Conservation (phyloP, 352 stramenopile genomes). For the Aphanomyces euteiches region DNA sequence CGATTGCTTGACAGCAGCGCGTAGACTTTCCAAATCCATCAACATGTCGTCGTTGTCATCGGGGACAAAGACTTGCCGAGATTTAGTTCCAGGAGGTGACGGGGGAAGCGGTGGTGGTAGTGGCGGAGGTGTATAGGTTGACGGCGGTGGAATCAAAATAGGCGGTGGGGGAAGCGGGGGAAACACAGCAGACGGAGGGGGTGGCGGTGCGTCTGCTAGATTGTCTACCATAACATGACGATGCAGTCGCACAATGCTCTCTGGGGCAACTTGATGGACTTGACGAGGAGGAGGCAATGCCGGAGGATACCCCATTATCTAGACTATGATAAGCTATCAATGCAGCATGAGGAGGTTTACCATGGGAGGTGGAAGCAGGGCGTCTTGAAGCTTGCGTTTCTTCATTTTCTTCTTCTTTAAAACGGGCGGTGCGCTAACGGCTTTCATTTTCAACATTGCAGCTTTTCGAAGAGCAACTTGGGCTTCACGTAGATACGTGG, state of each 20-base stretch:
- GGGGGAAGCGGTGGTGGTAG: background rate
- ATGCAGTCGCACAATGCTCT: slow-evolving; percentile 70
- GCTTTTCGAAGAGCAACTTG: slow-evolving; percentile 30
- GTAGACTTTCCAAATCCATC: slow-evolving; percentile 66
- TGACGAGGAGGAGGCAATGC: slow-evolving; percentile 21
- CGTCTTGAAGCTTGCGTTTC: slow-evolving; percentile 61
- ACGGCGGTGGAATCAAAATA: slow-evolving; percentile 20
- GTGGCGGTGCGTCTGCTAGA: slow-evolving; percentile 30
- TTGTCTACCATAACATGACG: slow-evolving; percentile 56
- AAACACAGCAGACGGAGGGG: background rate
- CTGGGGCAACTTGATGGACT: slow-evolving; percentile 41
- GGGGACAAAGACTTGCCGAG: slow-evolving; percentile 22
- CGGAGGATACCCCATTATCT: slow-evolving; percentile 8
- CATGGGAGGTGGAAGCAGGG: slow-evolving; percentile 30
- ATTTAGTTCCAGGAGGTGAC: background rate
- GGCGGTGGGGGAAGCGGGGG: slow-evolving; percentile 15
- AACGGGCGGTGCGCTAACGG: slow-evolving; percentile 45
- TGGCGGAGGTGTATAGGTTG: slow-evolving; percentile 21
- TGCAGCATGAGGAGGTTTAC: background rate
- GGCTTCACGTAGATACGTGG: slow-evolving; percentile 33
- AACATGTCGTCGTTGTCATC: slow-evolving; percentile 28
- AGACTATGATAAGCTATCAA: background rate
- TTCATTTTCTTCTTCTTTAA: slow-evolving; percentile 81
- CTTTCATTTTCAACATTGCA: background rate
- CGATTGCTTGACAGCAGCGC: slow-evolving; percentile 51